A percentile compares a stretch with the other conserved stretches of the same genome.
Conservation (phyloP, 2,329 filamentous ascomycete species). For the Furcasterigmium sp. region DNA sequence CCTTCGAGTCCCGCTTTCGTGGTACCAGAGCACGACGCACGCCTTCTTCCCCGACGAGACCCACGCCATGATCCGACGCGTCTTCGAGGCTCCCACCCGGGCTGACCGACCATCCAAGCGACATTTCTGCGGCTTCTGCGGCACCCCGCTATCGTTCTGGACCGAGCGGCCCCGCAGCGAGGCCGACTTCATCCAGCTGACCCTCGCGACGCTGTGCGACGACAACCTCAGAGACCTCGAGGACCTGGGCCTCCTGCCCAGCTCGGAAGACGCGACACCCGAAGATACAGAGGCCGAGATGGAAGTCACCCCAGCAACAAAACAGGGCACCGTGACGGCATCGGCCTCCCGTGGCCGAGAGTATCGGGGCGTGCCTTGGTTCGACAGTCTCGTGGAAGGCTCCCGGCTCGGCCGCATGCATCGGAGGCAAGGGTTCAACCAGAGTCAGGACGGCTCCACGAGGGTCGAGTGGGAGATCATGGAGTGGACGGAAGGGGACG, state of each 20-base stretch:
- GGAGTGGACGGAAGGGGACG: slow-evolving; percentile 57
- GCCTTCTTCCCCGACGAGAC: slow-evolving; percentile 77
- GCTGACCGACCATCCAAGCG: slow-evolving; percentile 57
- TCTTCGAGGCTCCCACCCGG: slow-evolving; percentile 52
- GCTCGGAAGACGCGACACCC: slow-evolving; percentile 20
- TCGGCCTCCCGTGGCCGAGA: slow-evolving; percentile 38
- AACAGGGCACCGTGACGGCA: background rate
- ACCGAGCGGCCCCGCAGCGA: slow-evolving; percentile 66
- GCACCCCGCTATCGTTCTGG: slow-evolving; percentile 81
- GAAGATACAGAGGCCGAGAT: slow-evolving; percentile 14
- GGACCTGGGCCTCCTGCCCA: slow-evolving; percentile 67
- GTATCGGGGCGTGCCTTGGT: slow-evolving; percentile 76
- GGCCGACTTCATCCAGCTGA: slow-evolving; percentile 73
- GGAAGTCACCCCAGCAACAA: too few relatives aligned
- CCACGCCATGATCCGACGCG: slow-evolving; percentile 57
- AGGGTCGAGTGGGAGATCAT: slow-evolving; percentile 79
- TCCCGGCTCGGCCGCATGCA: slow-evolving; percentile 66
- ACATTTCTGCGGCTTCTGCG: slow-evolving; percentile 89
- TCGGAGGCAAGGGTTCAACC: slow-evolving; percentile 49
- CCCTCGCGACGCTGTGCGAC: slow-evolving; percentile 68
- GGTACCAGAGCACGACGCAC: slow-evolving; percentile 72
- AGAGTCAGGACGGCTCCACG: slow-evolving; percentile 57
- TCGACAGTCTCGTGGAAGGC: slow-evolving; percentile 74
- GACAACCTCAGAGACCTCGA: slow-evolving; percentile 70
- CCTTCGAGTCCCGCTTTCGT: slow-evolving; percentile 74